phyloP scores from a whole-genome alignment of 2,329 filamentous ascomycete genomes.

The Fusarium anguioides region DNA sequence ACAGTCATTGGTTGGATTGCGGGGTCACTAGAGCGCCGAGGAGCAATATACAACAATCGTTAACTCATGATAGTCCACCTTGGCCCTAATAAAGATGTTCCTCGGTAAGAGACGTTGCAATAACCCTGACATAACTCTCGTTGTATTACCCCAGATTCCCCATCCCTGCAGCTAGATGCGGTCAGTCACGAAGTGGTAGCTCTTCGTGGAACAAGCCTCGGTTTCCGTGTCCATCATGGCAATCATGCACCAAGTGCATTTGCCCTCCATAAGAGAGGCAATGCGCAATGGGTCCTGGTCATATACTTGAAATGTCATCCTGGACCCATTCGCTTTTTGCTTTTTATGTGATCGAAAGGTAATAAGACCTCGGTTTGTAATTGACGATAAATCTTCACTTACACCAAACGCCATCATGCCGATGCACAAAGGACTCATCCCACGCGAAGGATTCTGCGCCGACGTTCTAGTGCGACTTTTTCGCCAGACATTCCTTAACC shows the following conservation, averaged over 20 bases:
- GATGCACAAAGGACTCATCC: conserved; percentile 63
- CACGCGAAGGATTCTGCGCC: conserved; percentile 68
- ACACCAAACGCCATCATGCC: conserved; percentile 43
- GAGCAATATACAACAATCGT: not conserved
- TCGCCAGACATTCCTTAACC: conserved; percentile 71
- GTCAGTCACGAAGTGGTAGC: conserved; percentile 23
- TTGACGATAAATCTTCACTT: conserved; percentile 5
- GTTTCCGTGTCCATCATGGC: conserved; percentile 13
- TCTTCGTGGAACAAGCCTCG: conserved; percentile 31
- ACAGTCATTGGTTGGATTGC: conserved; percentile 17
- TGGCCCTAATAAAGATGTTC: conserved; percentile 1
- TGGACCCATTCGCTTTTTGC: not conserved
- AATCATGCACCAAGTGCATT: not conserved
- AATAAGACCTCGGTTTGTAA: not conserved
- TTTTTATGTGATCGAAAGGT: not conserved
- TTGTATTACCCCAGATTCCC: conserved; percentile 18
- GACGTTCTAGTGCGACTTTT: conserved; percentile 70
- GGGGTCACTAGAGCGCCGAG: conserved; percentile 28
- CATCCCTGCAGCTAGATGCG: conserved; percentile 11
- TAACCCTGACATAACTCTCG: conserved; percentile 11
- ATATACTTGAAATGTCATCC: not conserved
- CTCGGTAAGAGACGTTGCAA: conserved; percentile 1
- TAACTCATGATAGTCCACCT: conserved; percentile 9
- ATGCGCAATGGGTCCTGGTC: not conserved
- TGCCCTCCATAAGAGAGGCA: conserved; percentile 1